Evolutionary conservation across 192 early-diverging fungal species (phyloP), one percentile per base, ranked within the genome.

Genomic region (Backusella circina): DNA sequence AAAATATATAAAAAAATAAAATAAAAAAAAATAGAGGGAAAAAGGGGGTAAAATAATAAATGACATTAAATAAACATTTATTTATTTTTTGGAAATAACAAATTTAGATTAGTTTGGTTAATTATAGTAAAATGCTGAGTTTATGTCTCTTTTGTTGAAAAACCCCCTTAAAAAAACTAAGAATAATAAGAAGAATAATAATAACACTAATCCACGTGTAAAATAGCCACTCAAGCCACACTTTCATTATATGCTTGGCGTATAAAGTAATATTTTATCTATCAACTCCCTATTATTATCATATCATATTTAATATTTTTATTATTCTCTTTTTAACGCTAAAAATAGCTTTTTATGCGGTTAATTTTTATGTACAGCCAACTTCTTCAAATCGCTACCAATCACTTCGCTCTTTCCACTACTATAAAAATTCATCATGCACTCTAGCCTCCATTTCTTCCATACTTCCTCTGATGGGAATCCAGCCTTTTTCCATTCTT

Each of bases 391-490:
- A 70, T 83, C 81, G 41, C 77, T 79, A 15, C 74, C 77, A 33
- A 64, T 64, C 5, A 83, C 44, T 28, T 78, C 77, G 35, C 71
- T 72, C 35, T 73, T 72, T 33, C 81, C 81, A 61, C 70, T 83
- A 64, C 81, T 83, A 44, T 75, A 75, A 69, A 78, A 83, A 8
- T 75, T 74, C 67, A 79, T 75, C 81, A 83, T 83, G 41, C 81
- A 79, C 57, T 83, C 81, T 9, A 83, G 36, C 28, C 76, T 75
- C 65, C 71, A 83, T 23, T 73, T 71, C 23, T 64, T 47, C 81
- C 81, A 83, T 13, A 70, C 44, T 4, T 83, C 75, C 39, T 83
- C 75, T 7, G 70, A 69, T 5, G 47, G 36, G 32, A 83, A 83
- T n/a, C 81, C 81, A 18, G 68, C n/a, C 28, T 74, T 75, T 61